Evolutionary conservation across 75 land plant species (phyloP).

Genomic region (Sequoia sempervirens): DNA sequence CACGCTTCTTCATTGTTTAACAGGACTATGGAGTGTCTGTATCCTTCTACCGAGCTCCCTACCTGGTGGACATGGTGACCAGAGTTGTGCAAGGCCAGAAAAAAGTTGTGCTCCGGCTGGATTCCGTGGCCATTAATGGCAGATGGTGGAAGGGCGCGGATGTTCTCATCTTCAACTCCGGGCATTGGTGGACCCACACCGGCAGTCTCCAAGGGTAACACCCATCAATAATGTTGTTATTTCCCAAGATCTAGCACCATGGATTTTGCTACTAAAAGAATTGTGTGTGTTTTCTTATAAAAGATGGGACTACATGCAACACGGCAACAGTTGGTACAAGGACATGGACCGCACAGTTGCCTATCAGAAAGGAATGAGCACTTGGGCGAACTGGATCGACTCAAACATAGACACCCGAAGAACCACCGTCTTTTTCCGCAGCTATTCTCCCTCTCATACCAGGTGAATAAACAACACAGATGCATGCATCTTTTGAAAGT

Average conservation of each 20-base stretch:
- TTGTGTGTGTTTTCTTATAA: not conserved
- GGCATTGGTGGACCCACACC: slow-evolving; percentile 89
- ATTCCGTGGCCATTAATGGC: slow-evolving; percentile 42
- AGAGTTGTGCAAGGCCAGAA: slow-evolving; percentile 12
- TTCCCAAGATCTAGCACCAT: not conserved
- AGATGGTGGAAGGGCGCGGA: slow-evolving; percentile 55
- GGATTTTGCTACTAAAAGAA: not conserved
- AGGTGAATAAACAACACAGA: slow-evolving; percentile 16
- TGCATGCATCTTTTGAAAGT: not conserved
- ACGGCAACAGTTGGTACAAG: slow-evolving; percentile 21
- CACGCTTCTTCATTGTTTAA: not conserved
- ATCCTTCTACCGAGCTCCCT: slow-evolving; percentile 35
- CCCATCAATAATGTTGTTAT: slow-evolving; percentile 27
- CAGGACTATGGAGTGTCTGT: slow-evolving; percentile 57
- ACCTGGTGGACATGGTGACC: slow-evolving; percentile 43
- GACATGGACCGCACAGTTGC: slow-evolving; percentile 63
- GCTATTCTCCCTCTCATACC: slow-evolving; percentile 62
- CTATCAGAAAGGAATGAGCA: slow-evolving; percentile 38
- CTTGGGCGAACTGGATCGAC: slow-evolving; percentile 75
- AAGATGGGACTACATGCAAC: slow-evolving; percentile 65
- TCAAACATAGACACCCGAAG: slow-evolving; percentile 26
- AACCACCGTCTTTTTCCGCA: slow-evolving; percentile 62
- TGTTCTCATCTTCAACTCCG: slow-evolving; percentile 75
- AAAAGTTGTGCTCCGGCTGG: slow-evolving; percentile 41
- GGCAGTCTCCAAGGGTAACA: slow-evolving; percentile 49